A percentile compares a stretch with the other conserved stretches of the same genome.
phyloP scores from a whole-genome alignment of 306 rosid species.

The Vachellia collinsii region DNA sequence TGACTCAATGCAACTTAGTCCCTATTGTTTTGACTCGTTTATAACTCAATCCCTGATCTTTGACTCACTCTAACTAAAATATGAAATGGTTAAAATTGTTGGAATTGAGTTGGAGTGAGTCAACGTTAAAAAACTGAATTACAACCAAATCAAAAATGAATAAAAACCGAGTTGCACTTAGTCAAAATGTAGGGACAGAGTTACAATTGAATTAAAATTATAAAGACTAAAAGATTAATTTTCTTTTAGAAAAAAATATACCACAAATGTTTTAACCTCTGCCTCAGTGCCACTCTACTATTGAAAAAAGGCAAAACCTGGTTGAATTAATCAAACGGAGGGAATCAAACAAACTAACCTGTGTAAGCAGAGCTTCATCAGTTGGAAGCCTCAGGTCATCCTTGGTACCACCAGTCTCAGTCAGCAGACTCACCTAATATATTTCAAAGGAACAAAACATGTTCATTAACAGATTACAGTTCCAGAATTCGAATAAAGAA shows the following conservation, averaged over 20 bases:
- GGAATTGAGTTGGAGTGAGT: too few species aligned
- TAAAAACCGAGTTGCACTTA: too few species aligned
- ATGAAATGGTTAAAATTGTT: too few species aligned
- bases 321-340: neutral
- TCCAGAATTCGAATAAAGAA: neutral
- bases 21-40: too few species aligned
- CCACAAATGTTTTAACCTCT: neutral
- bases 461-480: conserved; percentile 8
- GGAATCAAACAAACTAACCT: conserved; percentile 41
- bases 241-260: neutral
- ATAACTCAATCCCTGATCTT: too few species aligned
- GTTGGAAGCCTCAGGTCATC: conserved; percentile 79
- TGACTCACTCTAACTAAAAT: too few species aligned
- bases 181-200: too few species aligned
- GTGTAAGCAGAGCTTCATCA: conserved; percentile 62
- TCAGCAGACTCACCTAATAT: conserved; percentile 70
- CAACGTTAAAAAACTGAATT: too few species aligned
- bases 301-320: neutral
- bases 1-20: too few species aligned
- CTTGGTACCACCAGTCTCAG: conserved; percentile 67
- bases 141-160: too few species aligned
- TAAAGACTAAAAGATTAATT: too few species aligned
- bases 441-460: neutral
- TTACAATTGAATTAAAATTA: too few species aligned
- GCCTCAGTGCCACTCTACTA: neutral